Evolutionary conservation across 345 rosid species (phyloP).

Genomic region (Eucalyptus erythrocorys): DNA sequence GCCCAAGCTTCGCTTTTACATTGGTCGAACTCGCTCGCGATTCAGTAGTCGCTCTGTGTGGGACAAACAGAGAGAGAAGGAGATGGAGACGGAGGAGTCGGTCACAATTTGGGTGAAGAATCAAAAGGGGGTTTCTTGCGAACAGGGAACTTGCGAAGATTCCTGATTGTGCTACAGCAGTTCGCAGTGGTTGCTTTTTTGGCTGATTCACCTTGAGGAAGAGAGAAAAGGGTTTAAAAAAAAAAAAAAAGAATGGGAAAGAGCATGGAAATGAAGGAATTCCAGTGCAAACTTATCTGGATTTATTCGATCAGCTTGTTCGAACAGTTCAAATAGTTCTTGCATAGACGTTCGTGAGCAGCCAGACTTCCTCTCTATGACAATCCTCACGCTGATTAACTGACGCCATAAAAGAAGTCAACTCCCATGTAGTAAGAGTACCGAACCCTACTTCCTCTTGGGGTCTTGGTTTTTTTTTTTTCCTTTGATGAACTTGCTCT

Average conservation of each 20-base stretch:
- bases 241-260: not conserved
- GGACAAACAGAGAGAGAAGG: not conserved
- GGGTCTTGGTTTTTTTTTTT: too few relatives aligned
- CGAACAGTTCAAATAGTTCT: not conserved
- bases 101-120: not conserved
- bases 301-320: not conserved
- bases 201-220: not conserved
- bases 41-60: not conserved
- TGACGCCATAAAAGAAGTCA: not conserved
- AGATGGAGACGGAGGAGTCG: not conserved
- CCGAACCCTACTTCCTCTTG: not conserved
- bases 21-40: not conserved
- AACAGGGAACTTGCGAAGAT: not conserved
- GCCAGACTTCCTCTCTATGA: not conserved
- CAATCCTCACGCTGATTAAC: not conserved
- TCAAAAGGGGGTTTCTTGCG: not conserved
- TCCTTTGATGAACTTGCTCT: not conserved
- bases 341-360: not conserved
- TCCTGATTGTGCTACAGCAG: not conserved
- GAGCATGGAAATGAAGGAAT: not conserved
- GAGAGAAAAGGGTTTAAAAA: not conserved
- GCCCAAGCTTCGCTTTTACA: accelerated
- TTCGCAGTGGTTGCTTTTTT: not conserved
- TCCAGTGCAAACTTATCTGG: not conserved
- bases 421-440: not conserved